Conservation (phyloP, 495 filamentous ascomycete genomes). For the Podospora appendiculata region DNA sequence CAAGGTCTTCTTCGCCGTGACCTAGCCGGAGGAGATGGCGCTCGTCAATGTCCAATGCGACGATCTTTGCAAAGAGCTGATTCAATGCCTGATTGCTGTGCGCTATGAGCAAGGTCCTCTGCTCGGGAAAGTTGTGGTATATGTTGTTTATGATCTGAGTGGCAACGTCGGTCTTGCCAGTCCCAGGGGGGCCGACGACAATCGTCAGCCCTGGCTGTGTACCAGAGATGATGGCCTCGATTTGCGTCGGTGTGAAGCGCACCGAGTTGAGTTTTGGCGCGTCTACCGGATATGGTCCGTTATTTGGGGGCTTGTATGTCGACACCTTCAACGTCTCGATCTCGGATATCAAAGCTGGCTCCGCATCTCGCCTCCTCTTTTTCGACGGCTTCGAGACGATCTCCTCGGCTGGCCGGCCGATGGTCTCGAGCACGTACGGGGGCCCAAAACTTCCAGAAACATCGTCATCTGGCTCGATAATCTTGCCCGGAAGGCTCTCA, state of each 20-base stretch:
- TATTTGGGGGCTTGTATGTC: conserved; percentile 86
- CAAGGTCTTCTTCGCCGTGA: conserved; percentile 89
- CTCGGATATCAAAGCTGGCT: conserved; percentile 48
- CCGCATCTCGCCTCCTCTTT: conserved; percentile 74
- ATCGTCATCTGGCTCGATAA: conserved; percentile 65
- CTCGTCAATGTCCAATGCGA: conserved; percentile 88
- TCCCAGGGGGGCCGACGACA: conserved; percentile 92
- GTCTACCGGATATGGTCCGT: conserved; percentile 86
- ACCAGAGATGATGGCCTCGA: conserved; percentile 88
- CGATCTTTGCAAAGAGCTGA: conserved; percentile 98
- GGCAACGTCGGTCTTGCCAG: conserved; percentile 96
- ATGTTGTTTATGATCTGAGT: conserved; percentile 99
- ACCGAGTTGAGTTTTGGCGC: conserved; percentile 74
- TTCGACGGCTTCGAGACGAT: conserved; percentile 51
- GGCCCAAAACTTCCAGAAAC: conserved; percentile 70
- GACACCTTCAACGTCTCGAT: conserved; percentile 70
- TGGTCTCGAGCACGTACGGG: conserved; percentile 72
- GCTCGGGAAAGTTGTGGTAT: conserved; percentile 92
- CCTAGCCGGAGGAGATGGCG: conserved; percentile 88
- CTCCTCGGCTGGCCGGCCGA: conserved; percentile 40
- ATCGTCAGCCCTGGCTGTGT: conserved; percentile 92
- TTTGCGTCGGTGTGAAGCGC: conserved; percentile 84
- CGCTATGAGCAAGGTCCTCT: conserved; percentile 87
- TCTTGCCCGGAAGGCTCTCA: conserved; percentile 78
- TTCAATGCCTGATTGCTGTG: conserved; percentile 98